Evolutionary conservation across 345 rosid species (phyloP), one percentile per base, ranked within the genome.

Genomic region (Corymbia maculata): DNA sequence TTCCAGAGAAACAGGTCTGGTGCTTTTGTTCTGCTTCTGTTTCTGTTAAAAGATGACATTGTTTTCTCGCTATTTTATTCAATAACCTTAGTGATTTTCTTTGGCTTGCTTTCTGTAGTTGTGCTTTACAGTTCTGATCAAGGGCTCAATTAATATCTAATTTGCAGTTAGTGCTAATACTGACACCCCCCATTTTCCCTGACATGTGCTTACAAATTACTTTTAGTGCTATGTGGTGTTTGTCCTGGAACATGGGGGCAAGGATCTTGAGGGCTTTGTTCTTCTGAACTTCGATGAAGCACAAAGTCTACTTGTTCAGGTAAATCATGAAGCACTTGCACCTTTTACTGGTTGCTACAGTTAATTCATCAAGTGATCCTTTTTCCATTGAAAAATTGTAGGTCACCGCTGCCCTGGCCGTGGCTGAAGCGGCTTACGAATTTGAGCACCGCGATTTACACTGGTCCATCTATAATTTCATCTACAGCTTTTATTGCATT

Each of bases 371-470:
- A 84, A 66, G 32, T 88, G 85, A 75, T 85, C 52, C 5, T 13
- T 86, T 22, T 85, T 45, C 28, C 10, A 88, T 87, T 5, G 0
- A 50, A 86, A 88, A 90, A 88, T 88, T 91, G 87, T 91, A 98
- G 99, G 98, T 96, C 89, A 93, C 95, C n/a, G 95, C 93, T 92
- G 99, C 94, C 86, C 88, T 98, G 86, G 99, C 98, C 28, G 96
- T 96, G 90, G 96, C 99, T 89, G 99, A 98, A 95, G 95, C 94
- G 91, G 98, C 98, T 86, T 98, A 93, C 90, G 99, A 96, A 92
- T 98, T 98, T 22, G 99, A 98, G 91, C 98, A 97, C 87, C 95
- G 99, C 13, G 98, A 97, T 89, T 91, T 98, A 88, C 99, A 98
- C 91, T 98, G 98, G 99, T 98, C 17, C 6, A 90, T 85, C 89